Percentiles rank a stretch among this genome's conserved stretches.
Conservation (phyloP, 2,329 filamentous ascomycete species). For the Diaporthe eres region DNA sequence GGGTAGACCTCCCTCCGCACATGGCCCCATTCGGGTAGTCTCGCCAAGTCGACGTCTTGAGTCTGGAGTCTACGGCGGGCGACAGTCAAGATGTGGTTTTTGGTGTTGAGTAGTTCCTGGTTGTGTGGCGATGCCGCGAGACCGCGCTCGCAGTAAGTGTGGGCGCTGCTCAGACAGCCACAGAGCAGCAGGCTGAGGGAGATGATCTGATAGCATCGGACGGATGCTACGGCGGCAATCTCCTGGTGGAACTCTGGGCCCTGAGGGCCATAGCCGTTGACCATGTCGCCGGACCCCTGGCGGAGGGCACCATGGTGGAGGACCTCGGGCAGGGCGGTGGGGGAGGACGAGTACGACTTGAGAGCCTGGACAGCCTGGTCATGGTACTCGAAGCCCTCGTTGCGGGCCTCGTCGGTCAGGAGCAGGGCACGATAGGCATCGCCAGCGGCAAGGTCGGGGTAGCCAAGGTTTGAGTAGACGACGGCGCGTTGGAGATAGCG, state of each 20-base stretch:
- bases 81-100: conserved; percentile 67
- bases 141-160: conserved; percentile 75
- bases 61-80: conserved; percentile 64
- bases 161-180: conserved; percentile 78
- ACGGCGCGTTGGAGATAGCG: conserved; percentile 79
- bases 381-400: conserved; percentile 88
- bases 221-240: conserved; percentile 65
- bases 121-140: conserved; percentile 69
- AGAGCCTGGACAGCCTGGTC: conserved; percentile 73
- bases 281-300: conserved; percentile 51
- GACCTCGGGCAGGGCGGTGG: conserved; percentile 56
- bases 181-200: conserved; percentile 72
- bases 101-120: conserved; percentile 67
- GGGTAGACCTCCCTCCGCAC: conserved; percentile 80
- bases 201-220: conserved; percentile 72
- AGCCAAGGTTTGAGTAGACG: conserved; percentile 81
- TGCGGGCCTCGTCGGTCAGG: conserved; percentile 82
- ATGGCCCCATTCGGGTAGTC: conserved; percentile 77
- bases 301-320: conserved; percentile 61
- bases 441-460: conserved; percentile 89
- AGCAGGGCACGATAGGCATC: conserved; percentile 94
- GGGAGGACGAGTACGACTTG: conserved; percentile 53
- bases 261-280: conserved; percentile 52
- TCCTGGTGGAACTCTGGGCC: conserved; percentile 53
- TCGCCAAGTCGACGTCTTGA: conserved; percentile 61